phyloP scores from a whole-genome alignment of 495 filamentous ascomycete genomes.

The Tuber magnatum region DNA sequence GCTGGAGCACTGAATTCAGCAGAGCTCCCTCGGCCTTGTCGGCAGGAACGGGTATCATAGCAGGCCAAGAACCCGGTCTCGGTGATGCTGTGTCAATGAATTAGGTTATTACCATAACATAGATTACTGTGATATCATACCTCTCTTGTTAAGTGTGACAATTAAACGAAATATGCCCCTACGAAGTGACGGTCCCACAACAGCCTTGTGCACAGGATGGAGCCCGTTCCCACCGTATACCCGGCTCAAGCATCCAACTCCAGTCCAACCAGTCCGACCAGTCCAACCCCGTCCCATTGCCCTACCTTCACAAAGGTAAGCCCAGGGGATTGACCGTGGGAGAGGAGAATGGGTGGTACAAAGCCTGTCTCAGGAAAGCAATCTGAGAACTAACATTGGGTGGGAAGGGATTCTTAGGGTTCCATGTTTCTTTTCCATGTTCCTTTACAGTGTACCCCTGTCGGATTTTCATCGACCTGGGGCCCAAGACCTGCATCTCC shows the following conservation, averaged over 20 bases:
- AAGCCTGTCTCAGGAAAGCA: not conserved
- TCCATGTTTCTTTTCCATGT: not conserved
- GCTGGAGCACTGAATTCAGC: not conserved
- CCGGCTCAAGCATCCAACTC: not conserved
- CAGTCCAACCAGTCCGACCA: too few species aligned
- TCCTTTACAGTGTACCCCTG: not conserved
- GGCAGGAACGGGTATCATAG: not conserved
- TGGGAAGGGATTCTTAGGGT: not conserved
- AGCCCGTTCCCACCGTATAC: not conserved
- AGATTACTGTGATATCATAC: not conserved
- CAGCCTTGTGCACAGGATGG: not conserved
- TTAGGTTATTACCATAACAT: not conserved
- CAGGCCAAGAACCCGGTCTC: not conserved
- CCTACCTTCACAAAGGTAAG: not conserved
- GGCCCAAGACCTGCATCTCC: too few species aligned
- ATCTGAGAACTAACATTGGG: not conserved
- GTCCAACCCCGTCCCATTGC: not conserved
- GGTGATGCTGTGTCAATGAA: not conserved
- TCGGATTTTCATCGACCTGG: too few species aligned
- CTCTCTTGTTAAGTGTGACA: not conserved
- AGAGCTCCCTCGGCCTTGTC: not conserved
- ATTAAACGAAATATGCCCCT: not conserved
- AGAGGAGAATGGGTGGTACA: not conserved
- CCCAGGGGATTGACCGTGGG: not conserved
- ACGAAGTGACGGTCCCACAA: not conserved